A percentile compares a stretch with the other conserved stretches of the same genome.
Evolutionary conservation across 2,329 filamentous ascomycete species (phyloP).

Genomic region (Penicillium sclerotiorum): DNA sequence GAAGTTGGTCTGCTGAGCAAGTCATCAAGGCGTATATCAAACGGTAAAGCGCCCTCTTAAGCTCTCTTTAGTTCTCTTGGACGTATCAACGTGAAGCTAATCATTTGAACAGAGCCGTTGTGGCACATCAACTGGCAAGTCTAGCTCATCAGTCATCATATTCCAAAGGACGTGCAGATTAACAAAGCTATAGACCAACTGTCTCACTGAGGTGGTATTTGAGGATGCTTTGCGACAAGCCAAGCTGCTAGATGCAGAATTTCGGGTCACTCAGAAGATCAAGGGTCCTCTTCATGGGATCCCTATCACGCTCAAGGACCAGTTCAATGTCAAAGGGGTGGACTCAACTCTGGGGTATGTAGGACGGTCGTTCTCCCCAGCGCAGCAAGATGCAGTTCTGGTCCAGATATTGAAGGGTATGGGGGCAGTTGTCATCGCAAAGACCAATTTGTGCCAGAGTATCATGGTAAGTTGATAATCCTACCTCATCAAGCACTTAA

Average conservation of each 20-base stretch:
- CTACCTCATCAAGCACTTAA: background rate
- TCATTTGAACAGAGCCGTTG: slow-evolving; percentile 22
- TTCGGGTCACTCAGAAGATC: slow-evolving; percentile 37
- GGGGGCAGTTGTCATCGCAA: slow-evolving; percentile 57
- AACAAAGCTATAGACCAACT: slow-evolving; percentile 43
- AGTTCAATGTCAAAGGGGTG: slow-evolving; percentile 61
- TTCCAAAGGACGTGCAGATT: too few relatives aligned
- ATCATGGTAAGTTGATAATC: slow-evolving; percentile 52
- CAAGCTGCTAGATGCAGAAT: slow-evolving; percentile 32
- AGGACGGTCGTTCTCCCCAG: slow-evolving; percentile 52
- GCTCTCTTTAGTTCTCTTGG: background rate
- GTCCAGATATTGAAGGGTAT: slow-evolving; percentile 53
- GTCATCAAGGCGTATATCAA: slow-evolving; percentile 35
- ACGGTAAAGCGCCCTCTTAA: slow-evolving; percentile 25
- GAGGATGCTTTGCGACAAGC: slow-evolving; percentile 37
- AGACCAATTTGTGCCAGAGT: slow-evolving; percentile 56
- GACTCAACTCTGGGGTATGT: slow-evolving; percentile 64
- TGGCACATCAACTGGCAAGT: slow-evolving; percentile 34
- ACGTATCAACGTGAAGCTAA: slow-evolving; percentile 1
- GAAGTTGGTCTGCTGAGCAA: slow-evolving; percentile 32
- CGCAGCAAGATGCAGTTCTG: slow-evolving; percentile 52
- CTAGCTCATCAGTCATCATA: too few relatives aligned
- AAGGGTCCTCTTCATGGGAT: slow-evolving; percentile 58
- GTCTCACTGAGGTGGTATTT: slow-evolving; percentile 41
- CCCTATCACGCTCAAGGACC: slow-evolving; percentile 62